Conservation (phyloP, 306 rosid species). For the Gleditsia sinensis region DNA sequence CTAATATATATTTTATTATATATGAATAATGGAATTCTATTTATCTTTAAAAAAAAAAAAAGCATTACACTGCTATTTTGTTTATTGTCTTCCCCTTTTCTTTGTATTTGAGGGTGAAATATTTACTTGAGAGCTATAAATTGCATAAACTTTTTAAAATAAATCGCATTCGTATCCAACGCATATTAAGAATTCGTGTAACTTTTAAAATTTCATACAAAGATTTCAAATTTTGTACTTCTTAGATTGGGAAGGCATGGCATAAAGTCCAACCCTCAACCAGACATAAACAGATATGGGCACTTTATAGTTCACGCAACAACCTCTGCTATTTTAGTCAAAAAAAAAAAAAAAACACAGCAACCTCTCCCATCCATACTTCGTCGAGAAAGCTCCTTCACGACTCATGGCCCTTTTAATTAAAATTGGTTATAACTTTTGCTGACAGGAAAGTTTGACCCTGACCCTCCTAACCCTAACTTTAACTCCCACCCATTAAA, state of each 20-base stretch:
- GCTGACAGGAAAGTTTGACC: constrained; percentile 7
- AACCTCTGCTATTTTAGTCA: background rate
- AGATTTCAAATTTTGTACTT: too few species aligned
- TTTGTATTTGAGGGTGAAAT: too few species aligned
- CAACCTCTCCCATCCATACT: background rate
- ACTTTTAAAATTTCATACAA: too few species aligned
- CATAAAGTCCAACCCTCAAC: background rate
- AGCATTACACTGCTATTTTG: background rate
- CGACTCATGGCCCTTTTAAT: background rate
- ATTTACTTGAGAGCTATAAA: too few species aligned
- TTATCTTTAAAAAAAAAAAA: too few species aligned
- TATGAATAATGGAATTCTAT: too few species aligned
- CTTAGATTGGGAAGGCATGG: background rate
- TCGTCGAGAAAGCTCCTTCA: background rate
- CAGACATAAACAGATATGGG: background rate
- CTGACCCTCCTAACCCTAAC: background rate
- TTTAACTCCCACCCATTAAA: background rate
- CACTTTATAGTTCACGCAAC: background rate
- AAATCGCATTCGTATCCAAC: too few species aligned
- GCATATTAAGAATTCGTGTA: too few species aligned
- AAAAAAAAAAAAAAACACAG: background rate
- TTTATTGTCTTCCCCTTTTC: background rate
- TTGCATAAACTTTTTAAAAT: too few species aligned
- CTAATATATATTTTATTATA: too few species aligned
- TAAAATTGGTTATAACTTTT: background rate